These are phyloP conservation scores for Fusarium euwallaceae DNA, from an alignment of 2,329 filamentous ascomycete genomes.

Conservation along the genomic window DNA sequence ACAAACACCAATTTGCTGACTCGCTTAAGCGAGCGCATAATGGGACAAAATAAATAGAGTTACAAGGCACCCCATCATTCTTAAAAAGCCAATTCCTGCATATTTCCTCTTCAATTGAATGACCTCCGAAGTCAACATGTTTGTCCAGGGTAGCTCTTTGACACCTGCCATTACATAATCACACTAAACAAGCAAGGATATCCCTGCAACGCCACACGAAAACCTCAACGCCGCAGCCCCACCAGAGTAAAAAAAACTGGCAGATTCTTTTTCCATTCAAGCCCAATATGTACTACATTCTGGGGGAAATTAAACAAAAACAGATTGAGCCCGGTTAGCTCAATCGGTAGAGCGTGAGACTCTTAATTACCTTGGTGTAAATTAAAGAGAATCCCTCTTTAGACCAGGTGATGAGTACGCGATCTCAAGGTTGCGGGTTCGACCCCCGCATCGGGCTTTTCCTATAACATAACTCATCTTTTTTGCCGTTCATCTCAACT, in stretches of 20 bases:
- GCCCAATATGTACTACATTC: not conserved
- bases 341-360: constrained; percentile 72
- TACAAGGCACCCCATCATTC: not conserved
- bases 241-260: not conserved
- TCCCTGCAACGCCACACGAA: not conserved
- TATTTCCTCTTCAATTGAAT: not conserved
- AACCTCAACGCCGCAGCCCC: not conserved
- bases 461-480: constrained; percentile 48
- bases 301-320: not conserved
- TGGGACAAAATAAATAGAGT: not conserved
- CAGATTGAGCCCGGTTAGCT: constrained; percentile 46
- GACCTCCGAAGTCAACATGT: not conserved
- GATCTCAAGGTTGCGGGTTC: constrained; percentile 71
- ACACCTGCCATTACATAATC: not conserved
- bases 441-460: constrained; percentile 60
- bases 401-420: constrained; percentile 20
- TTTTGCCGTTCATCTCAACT: not conserved
- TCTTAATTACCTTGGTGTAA: constrained; percentile 54
- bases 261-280: not conserved
- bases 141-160: not conserved
- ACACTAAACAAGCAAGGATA: not conserved
- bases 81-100: not conserved
- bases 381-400: not conserved
- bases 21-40: not conserved
- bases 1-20: too few species aligned